These are phyloP conservation scores for Blastobotrys arbuscula DNA, from an alignment of 1,139 yeast genomes.

Conservation along the genomic window DNA sequence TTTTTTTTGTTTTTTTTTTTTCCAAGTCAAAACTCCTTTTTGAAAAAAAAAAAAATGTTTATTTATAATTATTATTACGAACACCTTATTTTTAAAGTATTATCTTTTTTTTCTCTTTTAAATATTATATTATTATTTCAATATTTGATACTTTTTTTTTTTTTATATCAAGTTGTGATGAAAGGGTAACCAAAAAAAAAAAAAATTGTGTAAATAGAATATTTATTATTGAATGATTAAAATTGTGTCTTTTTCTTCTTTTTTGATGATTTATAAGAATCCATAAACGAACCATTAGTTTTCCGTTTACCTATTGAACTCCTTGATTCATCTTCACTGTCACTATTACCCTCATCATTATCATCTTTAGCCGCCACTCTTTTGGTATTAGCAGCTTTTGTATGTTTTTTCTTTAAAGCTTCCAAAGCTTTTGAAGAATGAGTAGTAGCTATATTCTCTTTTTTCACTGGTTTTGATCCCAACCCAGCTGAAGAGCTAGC, in stretches of 20 bases:
- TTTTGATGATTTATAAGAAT: conserved; percentile 20
- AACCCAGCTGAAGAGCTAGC: conserved; percentile 20
- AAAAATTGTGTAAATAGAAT: background rate
- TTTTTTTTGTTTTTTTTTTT: too few species aligned
- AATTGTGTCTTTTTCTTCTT: conserved; percentile 13
- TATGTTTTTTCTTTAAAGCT: conserved; percentile 10
- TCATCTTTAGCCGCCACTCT: background rate
- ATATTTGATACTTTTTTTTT: background rate
- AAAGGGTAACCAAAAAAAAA: background rate
- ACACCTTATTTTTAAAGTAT: background rate
- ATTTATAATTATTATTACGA: background rate
- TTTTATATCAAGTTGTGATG: background rate
- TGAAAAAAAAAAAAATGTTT: too few species aligned
- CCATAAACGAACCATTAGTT: conserved; percentile 17
- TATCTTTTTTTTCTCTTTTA: background rate
- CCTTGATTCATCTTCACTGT: conserved; percentile 13
- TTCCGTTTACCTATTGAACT: conserved; percentile 5
- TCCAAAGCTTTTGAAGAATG: conserved; percentile 13
- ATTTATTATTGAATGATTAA: background rate
- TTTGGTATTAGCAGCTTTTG: background rate
- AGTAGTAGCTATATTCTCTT: conserved; percentile 1
- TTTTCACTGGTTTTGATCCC: conserved; percentile 15
- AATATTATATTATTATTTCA: background rate
- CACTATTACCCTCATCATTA: conserved; percentile 1
- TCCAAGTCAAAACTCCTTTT: too few species aligned